Base-by-base conservation (phyloP, 2,329 filamentous ascomycete species). In the Cladosporium sp. region DNA sequence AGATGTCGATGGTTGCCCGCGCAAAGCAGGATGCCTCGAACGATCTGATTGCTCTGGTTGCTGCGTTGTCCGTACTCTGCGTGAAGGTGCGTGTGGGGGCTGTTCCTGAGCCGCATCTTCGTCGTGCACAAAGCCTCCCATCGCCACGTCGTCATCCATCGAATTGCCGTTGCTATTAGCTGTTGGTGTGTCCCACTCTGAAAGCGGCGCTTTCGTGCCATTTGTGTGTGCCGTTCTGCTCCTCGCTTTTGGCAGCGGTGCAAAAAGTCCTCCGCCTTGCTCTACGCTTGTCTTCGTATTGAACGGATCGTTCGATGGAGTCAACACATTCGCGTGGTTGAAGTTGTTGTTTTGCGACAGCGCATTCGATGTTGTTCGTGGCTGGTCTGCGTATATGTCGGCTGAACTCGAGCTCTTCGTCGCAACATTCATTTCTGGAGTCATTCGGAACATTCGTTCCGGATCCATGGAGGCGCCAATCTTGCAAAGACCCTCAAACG, bases 401-500 rank as follows among this genome's bases (percentile, higher is more conserved):
- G 59, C 49, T 17, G 54, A 47, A 7, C 34, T 39, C 22, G 48
- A 50, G 3, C 42, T 43, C 44, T 48, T 43, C 19, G 56, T 47
- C 9, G 56, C 68, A 20, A 73, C 70, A 48, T 80, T 69, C 69
- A 87, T 78, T 56, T 87, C 84, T 18, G 79, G 72, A 13, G 80
- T 89, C 60, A 86, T 73, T 65, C 84, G 89, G 73, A 96, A 99
- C 55, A 96, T 87, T 62, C 95, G 96, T 20, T 84, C 80, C 8
- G 93, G 83, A 50, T 88, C 84, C 49, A 97, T 79, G 58, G 84
- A 84, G 39, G 89, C 85, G 3, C 89, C 83, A 38, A 81, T 88
- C 64, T 96, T 90, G 66, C 91, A 96, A 7, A 99, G 78, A 13
- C 83, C 86, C 18, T 85, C 84, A 62, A 97, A 97, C 0, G 92